Evolutionary conservation across 345 rosid genomes (phyloP), one percentile per base, ranked within the genome.

Genomic region (Arabis alpina): DNA sequence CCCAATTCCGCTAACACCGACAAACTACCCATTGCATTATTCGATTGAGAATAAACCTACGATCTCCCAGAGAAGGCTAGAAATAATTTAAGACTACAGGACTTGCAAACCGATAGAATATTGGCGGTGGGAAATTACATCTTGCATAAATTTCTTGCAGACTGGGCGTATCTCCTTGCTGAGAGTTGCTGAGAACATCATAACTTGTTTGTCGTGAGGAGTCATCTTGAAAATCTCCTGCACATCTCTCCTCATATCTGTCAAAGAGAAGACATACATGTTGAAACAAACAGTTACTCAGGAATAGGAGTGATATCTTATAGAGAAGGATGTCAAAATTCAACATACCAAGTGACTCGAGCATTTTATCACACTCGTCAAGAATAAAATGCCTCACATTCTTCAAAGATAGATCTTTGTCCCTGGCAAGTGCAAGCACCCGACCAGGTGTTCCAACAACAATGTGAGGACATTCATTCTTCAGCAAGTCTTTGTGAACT

Each of bases 81-180:
- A 71, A 78, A 53, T 80, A 82, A 79, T 69, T 54, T 75, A 81
- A 66, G 70, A 78, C 61, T 71, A 79, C 48, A 47, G 28, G 72
- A 85, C 78, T 79, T 79, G 82, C 64, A 86, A 82, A 83, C 74
- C 81, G 80, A 84, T 86, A 84, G 36, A 81, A 80, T 58, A 81
- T 78, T 83, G 93, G 82, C 80, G 68, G 77, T 74, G 79, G 70
- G 77, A 84, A 84, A 89, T 95, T 95, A 95, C 98, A 92, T 95
- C 98, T 92, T 92, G 99, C 99, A 95, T 95, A 68, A 95, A 95
- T 51, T 92, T 95, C 82, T 95, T 92, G 99, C 99, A 95, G 81
- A 95, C 96, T 0, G 98, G 98, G 75, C 98, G 99, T 64, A 94
- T 94, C 73, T 94, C 98, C 79, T 94, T 94, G 97, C 98, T 94